A percentile compares a stretch with the other conserved stretches of the same genome.
phyloP scores from a whole-genome alignment of 225 moss, liverwort and hornwort species.

The Sphagnum contortum region DNA sequence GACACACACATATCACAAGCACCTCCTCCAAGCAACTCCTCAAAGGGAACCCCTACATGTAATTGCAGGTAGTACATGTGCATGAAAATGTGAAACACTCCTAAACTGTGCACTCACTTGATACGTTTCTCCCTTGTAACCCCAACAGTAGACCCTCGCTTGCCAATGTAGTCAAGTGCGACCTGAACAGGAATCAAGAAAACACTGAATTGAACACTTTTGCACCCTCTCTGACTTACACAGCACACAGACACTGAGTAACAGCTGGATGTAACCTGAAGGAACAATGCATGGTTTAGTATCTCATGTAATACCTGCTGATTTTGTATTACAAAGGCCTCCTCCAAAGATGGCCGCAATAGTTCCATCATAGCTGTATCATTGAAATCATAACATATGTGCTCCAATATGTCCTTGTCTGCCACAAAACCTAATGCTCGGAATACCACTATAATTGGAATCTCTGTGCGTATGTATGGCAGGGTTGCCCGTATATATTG shows the following conservation, averaged over 20 bases:
- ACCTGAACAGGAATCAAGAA: constrained; percentile 21
- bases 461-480: constrained; percentile 92
- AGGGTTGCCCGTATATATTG: constrained; percentile 96
- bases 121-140: constrained; percentile 96
- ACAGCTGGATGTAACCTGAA: no score
- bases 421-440: constrained; percentile 97
- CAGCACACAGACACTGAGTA: no score
- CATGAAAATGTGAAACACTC: no score
- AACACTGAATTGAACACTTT: neutral
- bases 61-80: no score
- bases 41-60: no score
- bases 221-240: no score
- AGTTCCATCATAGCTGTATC: constrained; percentile 98
- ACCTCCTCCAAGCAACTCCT: no score
- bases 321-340: constrained; percentile 97
- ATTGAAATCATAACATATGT: constrained; percentile 95
- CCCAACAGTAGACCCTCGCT: constrained; percentile 96
- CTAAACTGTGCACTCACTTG: constrained; percentile 27
- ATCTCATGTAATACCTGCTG: constrained; percentile 42
- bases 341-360: constrained; percentile 89
- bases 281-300: no score
- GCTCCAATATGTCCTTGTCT: constrained; percentile 94
- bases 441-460: constrained; percentile 96
- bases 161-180: constrained; percentile 98
- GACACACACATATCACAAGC: no score